Evolutionary conservation across 306 rosid genomes (phyloP).

Genomic region (Elaeagnus macrophylla): DNA sequence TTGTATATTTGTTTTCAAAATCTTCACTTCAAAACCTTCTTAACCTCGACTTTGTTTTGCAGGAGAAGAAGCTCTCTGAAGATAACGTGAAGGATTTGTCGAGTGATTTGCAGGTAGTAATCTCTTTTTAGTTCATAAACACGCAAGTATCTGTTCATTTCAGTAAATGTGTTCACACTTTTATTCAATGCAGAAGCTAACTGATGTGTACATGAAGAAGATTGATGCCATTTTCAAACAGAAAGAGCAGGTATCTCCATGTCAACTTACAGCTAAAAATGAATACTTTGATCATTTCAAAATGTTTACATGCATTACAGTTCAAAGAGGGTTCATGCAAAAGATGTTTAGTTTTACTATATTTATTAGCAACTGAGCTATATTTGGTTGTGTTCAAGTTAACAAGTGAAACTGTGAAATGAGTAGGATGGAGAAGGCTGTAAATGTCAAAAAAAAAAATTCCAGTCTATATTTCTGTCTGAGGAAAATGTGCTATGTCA

Average conservation of each 20-base stretch:
- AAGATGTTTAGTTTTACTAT: no score
- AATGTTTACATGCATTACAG: background rate
- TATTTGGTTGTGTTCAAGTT: no score
- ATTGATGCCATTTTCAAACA: slow-evolving; percentile 65
- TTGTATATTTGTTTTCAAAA: slow-evolving; percentile 8
- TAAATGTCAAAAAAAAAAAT: no score
- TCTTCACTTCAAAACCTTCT: slow-evolving; percentile 13
- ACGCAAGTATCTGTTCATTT: background rate
- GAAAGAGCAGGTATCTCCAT: slow-evolving; percentile 63
- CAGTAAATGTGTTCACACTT: background rate
- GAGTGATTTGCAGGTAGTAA: slow-evolving; percentile 90
- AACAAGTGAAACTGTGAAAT: no score
- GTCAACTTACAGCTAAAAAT: background rate
- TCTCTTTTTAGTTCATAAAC: background rate
- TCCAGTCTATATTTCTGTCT: no score
- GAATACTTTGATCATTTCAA: background rate
- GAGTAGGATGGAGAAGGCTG: no score
- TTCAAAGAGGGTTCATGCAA: no score
- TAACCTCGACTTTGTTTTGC: slow-evolving; percentile 14
- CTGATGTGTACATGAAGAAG: slow-evolving; percentile 83
- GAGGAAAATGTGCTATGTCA: no score
- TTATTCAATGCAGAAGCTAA: slow-evolving; percentile 58
- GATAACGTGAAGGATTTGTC: slow-evolving; percentile 83
- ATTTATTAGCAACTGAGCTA: no score
- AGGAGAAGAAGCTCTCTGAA: slow-evolving; percentile 92